Evolutionary conservation across 192 early-diverging fungal species (phyloP).

Genomic region (Umbelopsis isabellina): DNA sequence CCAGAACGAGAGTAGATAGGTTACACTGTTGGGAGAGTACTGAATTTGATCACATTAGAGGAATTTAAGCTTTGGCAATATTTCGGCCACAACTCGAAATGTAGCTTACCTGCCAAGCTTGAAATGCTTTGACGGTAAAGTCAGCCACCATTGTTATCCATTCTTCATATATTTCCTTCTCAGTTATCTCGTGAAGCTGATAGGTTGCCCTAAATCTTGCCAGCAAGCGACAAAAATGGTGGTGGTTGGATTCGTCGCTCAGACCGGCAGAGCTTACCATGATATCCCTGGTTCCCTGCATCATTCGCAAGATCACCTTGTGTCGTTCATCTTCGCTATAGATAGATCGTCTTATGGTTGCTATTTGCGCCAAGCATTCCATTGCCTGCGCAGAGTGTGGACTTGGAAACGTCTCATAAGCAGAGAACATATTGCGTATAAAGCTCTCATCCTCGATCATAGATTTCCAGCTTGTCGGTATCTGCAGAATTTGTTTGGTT

Average conservation of each 20-base stretch:
- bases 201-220: conserved; percentile 82
- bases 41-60: conserved; percentile 20
- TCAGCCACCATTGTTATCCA: conserved; percentile 67
- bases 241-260: conserved; percentile 78
- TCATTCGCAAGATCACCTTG: conserved; percentile 68
- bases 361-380: conserved; percentile 79
- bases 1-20: conserved; percentile 86
- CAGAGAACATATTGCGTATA: conserved; percentile 70
- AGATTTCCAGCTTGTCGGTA: conserved; percentile 80
- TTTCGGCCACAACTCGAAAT: not conserved
- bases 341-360: conserved; percentile 83
- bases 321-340: conserved; percentile 79
- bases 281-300: conserved; percentile 72
- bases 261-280: conserved; percentile 62
- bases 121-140: conserved; percentile 69
- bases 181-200: conserved; percentile 79
- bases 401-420: conserved; percentile 61
- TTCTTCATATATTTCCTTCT: conserved; percentile 65
- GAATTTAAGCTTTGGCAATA: too few relatives aligned
- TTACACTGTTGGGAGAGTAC: conserved; percentile 75
- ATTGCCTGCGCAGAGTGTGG: conserved; percentile 69
- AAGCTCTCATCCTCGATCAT: conserved; percentile 73
- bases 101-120: conserved; percentile 59
- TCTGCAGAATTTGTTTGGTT: conserved; percentile 45
- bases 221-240: conserved; percentile 84